These are phyloP conservation scores for Trypethelium eluteriae DNA, from an alignment of 495 filamentous ascomycete species.

Conservation along the genomic window DNA sequence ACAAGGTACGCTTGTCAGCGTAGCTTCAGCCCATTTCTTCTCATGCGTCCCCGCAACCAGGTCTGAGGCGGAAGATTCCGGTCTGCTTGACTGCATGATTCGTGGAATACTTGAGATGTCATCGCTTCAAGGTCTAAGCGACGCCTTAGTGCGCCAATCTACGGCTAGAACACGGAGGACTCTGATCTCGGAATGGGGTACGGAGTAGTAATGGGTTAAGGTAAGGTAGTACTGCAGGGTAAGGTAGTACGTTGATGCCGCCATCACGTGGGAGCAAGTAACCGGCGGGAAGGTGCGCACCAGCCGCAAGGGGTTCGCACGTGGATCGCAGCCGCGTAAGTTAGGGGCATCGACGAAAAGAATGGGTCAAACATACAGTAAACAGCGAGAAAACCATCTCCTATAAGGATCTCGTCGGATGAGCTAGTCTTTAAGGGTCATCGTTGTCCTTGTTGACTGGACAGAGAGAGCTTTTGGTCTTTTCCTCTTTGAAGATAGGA, in stretches of 20 bases:
- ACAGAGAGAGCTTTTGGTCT: no score
- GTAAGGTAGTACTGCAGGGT: neutral
- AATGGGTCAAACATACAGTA: neutral
- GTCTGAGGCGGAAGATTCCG: neutral
- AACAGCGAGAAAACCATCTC: neutral
- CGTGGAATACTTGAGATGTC: neutral
- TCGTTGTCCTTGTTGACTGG: no score
- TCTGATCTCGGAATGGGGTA: neutral
- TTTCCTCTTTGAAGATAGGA: no score
- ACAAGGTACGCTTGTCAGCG: slow-evolving; percentile 1
- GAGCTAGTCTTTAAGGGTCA: no score
- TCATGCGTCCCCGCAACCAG: neutral
- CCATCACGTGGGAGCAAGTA: neutral
- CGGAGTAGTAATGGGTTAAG: neutral
- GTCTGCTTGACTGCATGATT: neutral
- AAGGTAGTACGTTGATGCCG: neutral
- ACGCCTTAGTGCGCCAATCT: slow-evolving; percentile 1
- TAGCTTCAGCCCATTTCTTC: neutral
- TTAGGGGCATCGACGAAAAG: neutral
- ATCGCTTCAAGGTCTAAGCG: neutral
- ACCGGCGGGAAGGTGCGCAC: neutral
- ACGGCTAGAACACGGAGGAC: neutral
- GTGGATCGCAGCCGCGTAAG: neutral
- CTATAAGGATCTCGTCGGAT: no score
- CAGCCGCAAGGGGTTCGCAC: neutral